These are phyloP conservation scores for Fusarium sp. DNA, from an alignment of 2,329 filamentous ascomycete species.

Conservation along the genomic window DNA sequence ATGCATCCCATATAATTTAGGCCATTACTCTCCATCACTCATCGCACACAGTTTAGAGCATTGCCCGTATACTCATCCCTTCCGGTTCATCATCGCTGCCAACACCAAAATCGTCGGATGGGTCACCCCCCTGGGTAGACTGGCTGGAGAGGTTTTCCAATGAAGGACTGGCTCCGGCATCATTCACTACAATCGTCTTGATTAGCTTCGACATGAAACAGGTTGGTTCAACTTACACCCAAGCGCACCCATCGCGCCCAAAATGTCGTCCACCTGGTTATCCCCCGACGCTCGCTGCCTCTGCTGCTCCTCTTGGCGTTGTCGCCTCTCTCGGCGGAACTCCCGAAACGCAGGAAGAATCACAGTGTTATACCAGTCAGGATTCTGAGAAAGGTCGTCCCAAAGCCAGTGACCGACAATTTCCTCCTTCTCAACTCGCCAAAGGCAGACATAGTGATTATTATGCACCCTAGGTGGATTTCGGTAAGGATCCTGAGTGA, in stretches of 20 bases:
- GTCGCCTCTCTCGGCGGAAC: neutral
- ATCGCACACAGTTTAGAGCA: neutral
- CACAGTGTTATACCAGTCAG: neutral
- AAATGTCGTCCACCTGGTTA: neutral
- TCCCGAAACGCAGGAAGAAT: neutral
- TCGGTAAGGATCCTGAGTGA: neutral
- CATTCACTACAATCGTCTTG: neutral
- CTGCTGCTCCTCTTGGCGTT: neutral
- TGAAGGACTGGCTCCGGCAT: neutral
- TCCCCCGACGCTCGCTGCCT: neutral
- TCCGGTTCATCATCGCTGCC: neutral
- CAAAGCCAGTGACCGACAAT: neutral
- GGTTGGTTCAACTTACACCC: neutral
- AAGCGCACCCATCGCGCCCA: neutral
- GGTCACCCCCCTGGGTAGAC: neutral
- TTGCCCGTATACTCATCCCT: neutral
- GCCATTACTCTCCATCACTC: neutral
- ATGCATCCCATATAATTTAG: neutral
- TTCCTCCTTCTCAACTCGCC: neutral
- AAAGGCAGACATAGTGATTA: slow-evolving; percentile 1
- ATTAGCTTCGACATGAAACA: neutral
- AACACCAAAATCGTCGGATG: neutral
- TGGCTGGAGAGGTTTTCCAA: neutral
- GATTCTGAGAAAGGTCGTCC: neutral
- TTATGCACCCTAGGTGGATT: neutral